A percentile compares a stretch with the other conserved stretches of the same genome.
Evolutionary conservation across 257 asterid species (phyloP).

Genomic region (Petrea volubilis): DNA sequence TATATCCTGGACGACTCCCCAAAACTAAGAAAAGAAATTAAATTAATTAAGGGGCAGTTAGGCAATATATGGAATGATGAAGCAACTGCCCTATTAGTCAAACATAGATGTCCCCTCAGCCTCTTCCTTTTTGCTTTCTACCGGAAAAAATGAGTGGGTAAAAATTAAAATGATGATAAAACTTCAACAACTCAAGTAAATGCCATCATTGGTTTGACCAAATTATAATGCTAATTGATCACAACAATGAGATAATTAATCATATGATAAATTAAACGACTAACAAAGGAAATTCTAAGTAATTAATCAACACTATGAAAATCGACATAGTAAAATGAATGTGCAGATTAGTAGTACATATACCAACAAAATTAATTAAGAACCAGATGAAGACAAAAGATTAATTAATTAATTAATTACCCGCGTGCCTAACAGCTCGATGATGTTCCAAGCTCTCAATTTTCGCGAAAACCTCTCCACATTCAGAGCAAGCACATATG

Average conservation of each 20-base stretch:
- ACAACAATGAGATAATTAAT: not conserved
- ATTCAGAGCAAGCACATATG: constrained; percentile 74
- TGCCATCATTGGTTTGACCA: not conserved
- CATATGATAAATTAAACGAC: not conserved
- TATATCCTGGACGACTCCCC: not conserved
- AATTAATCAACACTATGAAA: not conserved
- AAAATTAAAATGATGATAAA: not conserved
- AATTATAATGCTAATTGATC: not conserved
- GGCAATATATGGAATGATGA: constrained; percentile 9
- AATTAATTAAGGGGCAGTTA: constrained; percentile 1
- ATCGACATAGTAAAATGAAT: not conserved
- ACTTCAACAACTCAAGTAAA: not conserved
- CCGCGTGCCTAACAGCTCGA: constrained; percentile 90
- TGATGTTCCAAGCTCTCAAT: constrained; percentile 90
- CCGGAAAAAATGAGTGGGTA: not conserved
- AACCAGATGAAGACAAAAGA: not conserved
- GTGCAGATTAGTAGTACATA: not conserved
- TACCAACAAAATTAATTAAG: no score
- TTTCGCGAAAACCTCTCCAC: constrained; percentile 93
- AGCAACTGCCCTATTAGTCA: constrained; percentile 3
- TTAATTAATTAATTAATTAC: constrained; percentile 26
- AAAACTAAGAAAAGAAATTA: not conserved
- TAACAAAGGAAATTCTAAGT: not conserved
- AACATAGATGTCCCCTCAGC: constrained; percentile 14
- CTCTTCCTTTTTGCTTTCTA: not conserved